Conservation (phyloP, 2,329 filamentous ascomycete genomes). For the Neonectria coccinea region DNA sequence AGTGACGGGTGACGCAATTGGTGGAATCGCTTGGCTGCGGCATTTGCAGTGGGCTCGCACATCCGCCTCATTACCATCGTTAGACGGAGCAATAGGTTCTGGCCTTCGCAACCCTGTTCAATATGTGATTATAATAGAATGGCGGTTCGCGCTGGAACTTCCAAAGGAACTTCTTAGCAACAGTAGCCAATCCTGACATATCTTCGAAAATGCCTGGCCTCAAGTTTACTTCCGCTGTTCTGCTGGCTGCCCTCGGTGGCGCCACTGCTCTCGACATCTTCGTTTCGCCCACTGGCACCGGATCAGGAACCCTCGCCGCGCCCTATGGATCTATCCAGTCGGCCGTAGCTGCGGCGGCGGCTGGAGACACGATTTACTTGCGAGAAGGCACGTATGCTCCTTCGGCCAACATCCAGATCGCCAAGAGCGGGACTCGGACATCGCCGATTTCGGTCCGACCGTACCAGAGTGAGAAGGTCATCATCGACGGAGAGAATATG, state of each 20-base stretch:
- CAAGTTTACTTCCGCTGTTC: background rate
- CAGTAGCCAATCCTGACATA: too few species aligned
- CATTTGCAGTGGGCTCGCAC: too few species aligned
- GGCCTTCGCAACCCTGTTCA: too few species aligned
- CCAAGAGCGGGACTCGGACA: conserved; percentile 54
- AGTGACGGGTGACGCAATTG: too few species aligned
- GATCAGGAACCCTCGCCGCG: conserved; percentile 53
- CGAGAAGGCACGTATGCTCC: conserved; percentile 60
- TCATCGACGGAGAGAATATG: conserved; percentile 58
- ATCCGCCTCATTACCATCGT: too few species aligned
- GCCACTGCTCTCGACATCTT: conserved; percentile 51
- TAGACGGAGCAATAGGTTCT: too few species aligned
- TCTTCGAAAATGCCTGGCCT: background rate
- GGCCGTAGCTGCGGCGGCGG: conserved; percentile 58
- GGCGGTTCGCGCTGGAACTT: too few species aligned
- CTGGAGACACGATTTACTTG: conserved; percentile 60
- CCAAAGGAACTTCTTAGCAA: too few species aligned
- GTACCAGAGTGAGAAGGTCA: conserved; percentile 57
- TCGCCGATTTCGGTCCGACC: conserved; percentile 56
- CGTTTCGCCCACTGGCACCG: conserved; percentile 57
- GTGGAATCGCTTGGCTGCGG: too few species aligned
- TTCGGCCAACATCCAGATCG: conserved; percentile 61
- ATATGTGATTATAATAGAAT: too few species aligned
- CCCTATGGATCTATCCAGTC: conserved; percentile 61
- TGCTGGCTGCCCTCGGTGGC: background rate